Evolutionary conservation across 306 rosid species (phyloP), one percentile per base, ranked within the genome.

Genomic region (Cucurbita ficifolia): DNA sequence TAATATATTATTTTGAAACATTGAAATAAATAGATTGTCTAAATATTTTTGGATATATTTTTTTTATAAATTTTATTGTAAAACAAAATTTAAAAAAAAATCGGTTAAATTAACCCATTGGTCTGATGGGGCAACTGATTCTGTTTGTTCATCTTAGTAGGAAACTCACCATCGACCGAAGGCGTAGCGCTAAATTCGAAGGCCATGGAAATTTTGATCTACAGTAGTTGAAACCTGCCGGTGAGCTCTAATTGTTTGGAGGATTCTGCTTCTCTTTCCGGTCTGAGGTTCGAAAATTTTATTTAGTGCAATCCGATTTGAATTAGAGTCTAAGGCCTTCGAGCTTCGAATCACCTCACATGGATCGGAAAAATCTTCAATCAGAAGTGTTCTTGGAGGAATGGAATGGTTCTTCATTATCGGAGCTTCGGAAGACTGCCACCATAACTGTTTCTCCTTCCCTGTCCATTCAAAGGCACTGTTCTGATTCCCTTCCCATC

Each of bases 381-480:
- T 5, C 71, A 80, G 22, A n/a, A 56, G 51, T 22, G 76, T 62
- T 85, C 72, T 85, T 90, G 68, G 98, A 93, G 84, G 96, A 93
- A 82, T 88, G 94, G 94, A 93, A 86, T 42, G 98, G 97, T 48
- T 88, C 92, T 36, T 86, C 97, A 40, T 75, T 94, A 21, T 52
- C 85, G 56, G 89, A 93, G 45, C 98, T 93, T 81, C 89, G 90
- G 1, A 88, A 79, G 83, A 93, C 96, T 53, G 92, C 89, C 78
- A 87, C 92, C 67, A 88, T 93, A 50, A 85, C 85, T 9, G 86
- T 88, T 21, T 84, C 88, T 38, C 87, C 90, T 77, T 85, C 87
- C 13, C 81, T 86, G 78, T 77, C 76, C 81, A 76, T 88, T 53
- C 87, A 73, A 78, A 87, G 96, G 96, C 36, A 62, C 21, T 10